Evolutionary conservation across 768 basidiomycete species (phyloP).

Genomic region (Tephrocybe sp.): DNA sequence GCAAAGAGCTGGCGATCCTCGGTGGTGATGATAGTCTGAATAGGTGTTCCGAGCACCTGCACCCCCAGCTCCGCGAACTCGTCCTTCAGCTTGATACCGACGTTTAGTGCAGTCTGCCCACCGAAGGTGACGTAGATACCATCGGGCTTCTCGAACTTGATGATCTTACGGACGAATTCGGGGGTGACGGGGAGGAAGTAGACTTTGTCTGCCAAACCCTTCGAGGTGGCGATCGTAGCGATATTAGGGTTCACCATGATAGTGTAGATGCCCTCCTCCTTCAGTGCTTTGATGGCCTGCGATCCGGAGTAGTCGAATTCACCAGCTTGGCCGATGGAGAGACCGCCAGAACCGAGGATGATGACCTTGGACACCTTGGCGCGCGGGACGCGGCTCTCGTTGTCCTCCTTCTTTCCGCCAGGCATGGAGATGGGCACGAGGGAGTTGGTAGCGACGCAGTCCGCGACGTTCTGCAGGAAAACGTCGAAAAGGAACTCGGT

Average conservation of each 20-base stretch:
- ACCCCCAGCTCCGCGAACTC: constrained; percentile 90
- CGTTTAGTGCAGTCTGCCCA: constrained; percentile 95
- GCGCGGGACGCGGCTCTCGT: constrained; percentile 68
- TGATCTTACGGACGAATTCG: constrained; percentile 96
- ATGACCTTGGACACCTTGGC: constrained; percentile 88
- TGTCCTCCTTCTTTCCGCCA: constrained; percentile 80
- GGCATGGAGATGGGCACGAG: constrained; percentile 65
- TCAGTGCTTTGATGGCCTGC: constrained; percentile 98
- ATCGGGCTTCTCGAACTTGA: constrained; percentile 98
- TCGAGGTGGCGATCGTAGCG: constrained; percentile 96
- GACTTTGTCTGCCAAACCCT: constrained; percentile 97
- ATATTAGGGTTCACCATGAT: constrained; percentile 99
- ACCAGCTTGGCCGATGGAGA: constrained; percentile 98
- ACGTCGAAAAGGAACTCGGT: constrained; percentile 99
- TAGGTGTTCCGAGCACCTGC: constrained; percentile 93
- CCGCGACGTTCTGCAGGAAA: constrained; percentile 85
- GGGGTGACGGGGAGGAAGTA: constrained; percentile 99
- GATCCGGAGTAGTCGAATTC: constrained; percentile 99
- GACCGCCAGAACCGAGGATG: constrained; percentile 94
- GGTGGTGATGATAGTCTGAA: constrained; percentile 95
- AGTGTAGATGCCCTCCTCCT: constrained; percentile 98
- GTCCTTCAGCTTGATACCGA: constrained; percentile 97
- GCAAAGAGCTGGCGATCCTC: constrained; percentile 96
- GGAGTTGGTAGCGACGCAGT: constrained; percentile 59
- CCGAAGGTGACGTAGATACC: constrained; percentile 99